Evolutionary conservation across 2,329 filamentous ascomycete species (phyloP).

Genomic region (Claviceps pazoutovae): DNA sequence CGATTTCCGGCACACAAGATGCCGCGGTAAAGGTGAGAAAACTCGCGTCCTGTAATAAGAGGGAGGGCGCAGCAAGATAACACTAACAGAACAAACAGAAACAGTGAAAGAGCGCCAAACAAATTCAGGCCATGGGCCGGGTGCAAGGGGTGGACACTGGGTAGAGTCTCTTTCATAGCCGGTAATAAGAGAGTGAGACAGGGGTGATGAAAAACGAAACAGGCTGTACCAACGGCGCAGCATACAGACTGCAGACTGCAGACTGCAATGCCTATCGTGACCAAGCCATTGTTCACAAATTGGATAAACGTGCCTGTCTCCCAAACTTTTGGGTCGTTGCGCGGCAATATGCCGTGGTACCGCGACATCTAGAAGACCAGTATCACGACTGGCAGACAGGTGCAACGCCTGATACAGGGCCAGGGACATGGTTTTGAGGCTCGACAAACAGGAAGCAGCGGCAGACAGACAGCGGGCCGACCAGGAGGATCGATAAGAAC

Average conservation of each 20-base stretch:
- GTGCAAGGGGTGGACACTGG: constrained; percentile 6
- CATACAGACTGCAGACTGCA: not conserved
- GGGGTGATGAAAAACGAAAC: not conserved
- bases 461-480: constrained; percentile 1
- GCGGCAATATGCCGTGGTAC: not conserved
- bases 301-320: not conserved
- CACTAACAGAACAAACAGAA: not conserved
- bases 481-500: constrained; percentile 3
- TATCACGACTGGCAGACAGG: not conserved
- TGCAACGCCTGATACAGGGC: not conserved
- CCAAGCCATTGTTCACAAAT: not conserved
- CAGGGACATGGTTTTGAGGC: not conserved
- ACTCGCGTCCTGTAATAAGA: not conserved
- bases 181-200: not conserved
- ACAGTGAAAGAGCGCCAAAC: not conserved
- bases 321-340: not conserved
- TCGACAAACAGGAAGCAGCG: not conserved
- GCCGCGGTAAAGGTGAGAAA: not conserved
- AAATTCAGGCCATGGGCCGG: constrained; percentile 7
- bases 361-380: not conserved
- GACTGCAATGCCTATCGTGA: not conserved
- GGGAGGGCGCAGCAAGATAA: not conserved
- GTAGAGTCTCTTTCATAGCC: constrained; percentile 1
- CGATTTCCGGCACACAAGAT: not conserved
- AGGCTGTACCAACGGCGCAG: not conserved